Evolutionary conservation across 345 rosid genomes (phyloP), one percentile per base, ranked within the genome.

Genomic region (Eucalyptus lansdowneana): DNA sequence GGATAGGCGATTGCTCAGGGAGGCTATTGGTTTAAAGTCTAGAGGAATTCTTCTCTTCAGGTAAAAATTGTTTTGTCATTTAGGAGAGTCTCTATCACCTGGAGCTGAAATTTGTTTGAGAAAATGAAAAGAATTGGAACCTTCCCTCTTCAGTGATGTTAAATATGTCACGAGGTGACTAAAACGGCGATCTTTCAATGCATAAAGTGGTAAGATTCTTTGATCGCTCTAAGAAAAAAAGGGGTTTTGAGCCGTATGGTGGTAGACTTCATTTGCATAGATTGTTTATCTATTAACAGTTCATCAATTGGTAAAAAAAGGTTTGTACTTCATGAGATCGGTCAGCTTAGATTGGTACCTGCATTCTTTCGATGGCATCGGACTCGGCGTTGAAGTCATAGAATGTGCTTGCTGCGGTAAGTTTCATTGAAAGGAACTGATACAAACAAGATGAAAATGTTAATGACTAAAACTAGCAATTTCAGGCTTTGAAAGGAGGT

Each of bases 361-460:
- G 96, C 93, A 94, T 88, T 93, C 90, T 91, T 87, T 95, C 98
- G 14, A 95, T 86, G 72, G 88, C 95, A 89, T 96, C 96, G 31
- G 95, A 87, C 90, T 95, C 97, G 51, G 96, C 92, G 87, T 94
- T 96, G 92, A 96, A 94, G 91, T 95, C 97, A 90, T 96, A 95
- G 80, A 89, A 95, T 50, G 94, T 91, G 93, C 98, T 96, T 88
- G 99, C 99, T 89, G 95, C 95, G 5, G 96, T 94, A 25, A 96
- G 96, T 91, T 96, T 96, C 99, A 97, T 95, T 0, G 99, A 97
- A 34, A 97, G 94, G 92, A 97, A 97, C 99, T 97, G 97, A 83
- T 87, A 80, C 60, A 21, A 31, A 90, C 31, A 90, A 87, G 49
- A 89, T 89, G 86, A 31, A 37, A 10, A 86, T 51, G 14, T 21